These are phyloP conservation scores for Nakaseomyces bracarensis DNA, from an alignment of 1,139 yeast species.

Conservation along the genomic window DNA sequence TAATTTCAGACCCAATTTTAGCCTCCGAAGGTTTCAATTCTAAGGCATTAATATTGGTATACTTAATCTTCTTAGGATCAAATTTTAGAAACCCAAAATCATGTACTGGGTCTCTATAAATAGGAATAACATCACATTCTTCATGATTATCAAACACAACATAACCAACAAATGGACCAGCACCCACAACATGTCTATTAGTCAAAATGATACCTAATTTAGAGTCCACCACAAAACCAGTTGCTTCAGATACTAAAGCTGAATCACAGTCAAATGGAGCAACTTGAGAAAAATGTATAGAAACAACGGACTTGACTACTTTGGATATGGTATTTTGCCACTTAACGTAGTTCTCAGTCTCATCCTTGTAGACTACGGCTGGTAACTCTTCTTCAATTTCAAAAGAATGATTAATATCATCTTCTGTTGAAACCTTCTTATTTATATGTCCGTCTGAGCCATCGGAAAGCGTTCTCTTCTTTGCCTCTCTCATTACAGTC, in stretches of 20 bases:
- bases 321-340: slow-evolving; percentile 82
- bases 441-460: slow-evolving; percentile 1
- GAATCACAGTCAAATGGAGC: slow-evolving; percentile 79
- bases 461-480: slow-evolving; percentile 4
- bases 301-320: slow-evolving; percentile 81
- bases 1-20: slow-evolving; percentile 79
- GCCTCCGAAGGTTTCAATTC: slow-evolving; percentile 75
- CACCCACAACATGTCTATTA: slow-evolving; percentile 90
- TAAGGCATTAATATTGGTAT: slow-evolving; percentile 61
- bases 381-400: slow-evolving; percentile 9
- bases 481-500: slow-evolving; percentile 3
- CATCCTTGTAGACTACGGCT: slow-evolving; percentile 7
- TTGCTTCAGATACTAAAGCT: slow-evolving; percentile 79
- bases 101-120: slow-evolving; percentile 78
- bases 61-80: slow-evolving; percentile 61
- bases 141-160: slow-evolving; percentile 93
- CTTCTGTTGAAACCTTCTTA: slow-evolving; percentile 3
- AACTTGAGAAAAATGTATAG: slow-evolving; percentile 84
- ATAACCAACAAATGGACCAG: slow-evolving; percentile 87
- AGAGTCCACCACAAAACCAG: slow-evolving; percentile 92
- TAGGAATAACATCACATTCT: slow-evolving; percentile 79
- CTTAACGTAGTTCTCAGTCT: slow-evolving; percentile 29
- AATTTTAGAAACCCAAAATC: slow-evolving; percentile 78
- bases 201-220: slow-evolving; percentile 75
- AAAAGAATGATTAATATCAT: slow-evolving; percentile 3